phyloP scores from a whole-genome alignment of 495 filamentous ascomycete genomes.

The Hypoxylon lienhwacheense region DNA sequence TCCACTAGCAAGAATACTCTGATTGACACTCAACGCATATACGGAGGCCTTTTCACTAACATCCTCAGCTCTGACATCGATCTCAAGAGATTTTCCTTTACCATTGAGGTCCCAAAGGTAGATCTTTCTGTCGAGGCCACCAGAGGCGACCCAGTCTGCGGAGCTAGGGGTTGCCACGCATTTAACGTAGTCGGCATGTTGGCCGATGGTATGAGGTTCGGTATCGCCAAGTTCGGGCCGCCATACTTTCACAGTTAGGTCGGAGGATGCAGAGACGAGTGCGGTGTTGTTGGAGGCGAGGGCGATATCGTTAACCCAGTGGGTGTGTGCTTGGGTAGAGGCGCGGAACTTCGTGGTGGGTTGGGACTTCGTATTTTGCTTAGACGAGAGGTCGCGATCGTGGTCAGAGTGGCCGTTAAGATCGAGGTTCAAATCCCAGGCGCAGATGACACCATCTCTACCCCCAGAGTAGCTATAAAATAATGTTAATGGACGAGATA shows the following conservation, averaged over 20 bases:
- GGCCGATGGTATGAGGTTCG: slow-evolving; percentile 78
- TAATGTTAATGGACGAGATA: slow-evolving; percentile 29
- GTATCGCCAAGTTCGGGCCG: slow-evolving; percentile 75
- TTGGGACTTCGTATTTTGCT: slow-evolving; percentile 38
- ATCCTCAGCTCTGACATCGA: slow-evolving; percentile 78
- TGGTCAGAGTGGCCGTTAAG: slow-evolving; percentile 45
- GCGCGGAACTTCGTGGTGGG: slow-evolving; percentile 71
- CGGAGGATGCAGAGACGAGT: slow-evolving; percentile 91
- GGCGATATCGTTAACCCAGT: slow-evolving; percentile 98
- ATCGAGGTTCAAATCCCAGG: slow-evolving; percentile 81
- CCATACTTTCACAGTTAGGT: slow-evolving; percentile 94
- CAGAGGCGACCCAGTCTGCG: slow-evolving; percentile 92
- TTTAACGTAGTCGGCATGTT: slow-evolving; percentile 96
- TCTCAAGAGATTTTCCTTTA: slow-evolving; percentile 78
- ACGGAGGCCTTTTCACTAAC: slow-evolving; percentile 88
- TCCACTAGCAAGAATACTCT: slow-evolving; percentile 79
- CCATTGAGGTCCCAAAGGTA: slow-evolving; percentile 91
- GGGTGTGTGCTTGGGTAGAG: slow-evolving; percentile 96
- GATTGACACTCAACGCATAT: slow-evolving; percentile 79
- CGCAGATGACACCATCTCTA: slow-evolving; percentile 92
- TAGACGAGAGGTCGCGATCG: slow-evolving; percentile 33
- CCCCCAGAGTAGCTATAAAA: slow-evolving; percentile 84
- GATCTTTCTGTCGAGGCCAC: slow-evolving; percentile 89
- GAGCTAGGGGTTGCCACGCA: slow-evolving; percentile 77
- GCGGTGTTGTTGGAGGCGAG: slow-evolving; percentile 80